These are phyloP conservation scores for Aspergillus phoenicis DNA, from an alignment of 2,329 filamentous ascomycete genomes.

Conservation along the genomic window DNA sequence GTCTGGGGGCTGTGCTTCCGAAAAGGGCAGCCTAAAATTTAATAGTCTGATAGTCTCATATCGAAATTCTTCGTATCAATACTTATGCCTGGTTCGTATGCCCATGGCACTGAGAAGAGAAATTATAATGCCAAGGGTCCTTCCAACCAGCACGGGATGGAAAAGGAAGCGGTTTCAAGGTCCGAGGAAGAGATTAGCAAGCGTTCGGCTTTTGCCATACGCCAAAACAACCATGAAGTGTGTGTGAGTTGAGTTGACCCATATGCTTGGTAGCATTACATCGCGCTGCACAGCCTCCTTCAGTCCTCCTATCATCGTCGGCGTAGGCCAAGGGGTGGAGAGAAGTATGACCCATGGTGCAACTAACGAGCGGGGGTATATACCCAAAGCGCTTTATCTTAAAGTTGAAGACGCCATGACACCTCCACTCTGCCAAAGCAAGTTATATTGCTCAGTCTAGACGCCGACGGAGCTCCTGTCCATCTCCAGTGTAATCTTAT, in stretches of 20 bases:
- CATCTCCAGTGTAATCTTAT: neutral
- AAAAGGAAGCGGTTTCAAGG: neutral
- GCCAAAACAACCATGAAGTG: neutral
- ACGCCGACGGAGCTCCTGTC: slow-evolving; percentile 2
- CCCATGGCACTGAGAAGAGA: neutral
- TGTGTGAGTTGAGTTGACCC: neutral
- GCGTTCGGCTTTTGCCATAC: neutral
- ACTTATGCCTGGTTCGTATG: neutral
- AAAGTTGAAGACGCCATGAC: neutral
- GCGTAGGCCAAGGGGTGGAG: slow-evolving; percentile 1
- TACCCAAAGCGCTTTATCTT: neutral
- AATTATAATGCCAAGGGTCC: neutral
- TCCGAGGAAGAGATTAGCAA: neutral
- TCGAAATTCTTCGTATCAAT: neutral
- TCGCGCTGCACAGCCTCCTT: neutral
- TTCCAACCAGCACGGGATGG: neutral
- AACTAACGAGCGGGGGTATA: neutral
- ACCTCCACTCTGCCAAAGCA: neutral
- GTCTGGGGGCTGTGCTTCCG: neutral
- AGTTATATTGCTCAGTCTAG: neutral
- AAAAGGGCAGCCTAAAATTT: neutral
- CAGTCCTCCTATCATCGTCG: neutral
- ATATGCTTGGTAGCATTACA: neutral
- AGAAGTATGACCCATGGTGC: neutral
- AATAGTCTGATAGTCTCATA: neutral